Conservation (phyloP, 2,329 filamentous ascomycete species). For the Colletotrichum liaoningense region DNA sequence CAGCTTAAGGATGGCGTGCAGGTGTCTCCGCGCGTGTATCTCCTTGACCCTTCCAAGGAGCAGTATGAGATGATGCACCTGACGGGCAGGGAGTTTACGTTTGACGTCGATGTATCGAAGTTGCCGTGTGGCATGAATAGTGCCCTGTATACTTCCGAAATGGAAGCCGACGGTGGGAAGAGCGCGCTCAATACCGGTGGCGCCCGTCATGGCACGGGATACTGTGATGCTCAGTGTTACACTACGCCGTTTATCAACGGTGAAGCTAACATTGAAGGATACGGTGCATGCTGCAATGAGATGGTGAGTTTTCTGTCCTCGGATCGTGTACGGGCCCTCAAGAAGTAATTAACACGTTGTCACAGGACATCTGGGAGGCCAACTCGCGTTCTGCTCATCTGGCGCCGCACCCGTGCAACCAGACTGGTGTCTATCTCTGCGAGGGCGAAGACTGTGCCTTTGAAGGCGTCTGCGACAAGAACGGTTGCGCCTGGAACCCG, state of each 20-base stretch:
- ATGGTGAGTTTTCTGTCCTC: constrained; percentile 43
- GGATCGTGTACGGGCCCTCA: neutral
- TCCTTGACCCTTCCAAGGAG: constrained; percentile 64
- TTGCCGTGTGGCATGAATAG: constrained; percentile 76
- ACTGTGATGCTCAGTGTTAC: constrained; percentile 71
- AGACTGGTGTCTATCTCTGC: constrained; percentile 56
- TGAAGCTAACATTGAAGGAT: constrained; percentile 52
- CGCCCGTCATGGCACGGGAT: constrained; percentile 71
- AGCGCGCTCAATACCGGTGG: constrained; percentile 66
- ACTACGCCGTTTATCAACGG: constrained; percentile 63
- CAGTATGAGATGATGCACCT: constrained; percentile 72
- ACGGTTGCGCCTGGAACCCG: constrained; percentile 57
- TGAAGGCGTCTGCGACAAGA: constrained; percentile 55
- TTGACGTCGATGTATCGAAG: constrained; percentile 74
- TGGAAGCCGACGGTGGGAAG: constrained; percentile 69
- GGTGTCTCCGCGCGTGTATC: constrained; percentile 63
- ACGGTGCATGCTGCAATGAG: constrained; percentile 64
- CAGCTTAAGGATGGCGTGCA: constrained; percentile 39
- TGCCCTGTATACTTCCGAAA: constrained; percentile 69
- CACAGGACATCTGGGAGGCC: constrained; percentile 63
- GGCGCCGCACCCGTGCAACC: constrained; percentile 62
- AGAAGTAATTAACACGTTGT: neutral
- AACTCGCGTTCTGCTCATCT: constrained; percentile 57
- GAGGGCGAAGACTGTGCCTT: constrained; percentile 52
- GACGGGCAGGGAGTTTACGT: constrained; percentile 71